Evolutionary conservation across 106 monocot species (phyloP).

Genomic region (Dioscorea dumetorum): DNA sequence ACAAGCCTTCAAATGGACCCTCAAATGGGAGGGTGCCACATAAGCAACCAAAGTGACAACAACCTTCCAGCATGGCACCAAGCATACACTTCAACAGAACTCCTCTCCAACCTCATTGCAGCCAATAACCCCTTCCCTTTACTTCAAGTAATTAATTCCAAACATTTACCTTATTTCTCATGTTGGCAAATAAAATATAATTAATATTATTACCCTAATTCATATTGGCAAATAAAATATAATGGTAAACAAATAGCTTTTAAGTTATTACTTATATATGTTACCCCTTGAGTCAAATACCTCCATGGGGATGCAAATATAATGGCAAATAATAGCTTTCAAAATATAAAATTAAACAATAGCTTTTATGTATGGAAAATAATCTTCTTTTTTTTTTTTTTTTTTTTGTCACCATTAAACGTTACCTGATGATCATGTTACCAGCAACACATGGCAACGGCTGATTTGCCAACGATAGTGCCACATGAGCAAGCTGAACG

Average conservation of each 20-base stretch:
- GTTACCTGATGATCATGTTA: background rate
- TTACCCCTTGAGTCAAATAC: no score
- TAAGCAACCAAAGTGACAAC: slow-evolving; percentile 14
- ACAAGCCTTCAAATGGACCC: slow-evolving; percentile 21
- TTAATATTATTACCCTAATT: no score
- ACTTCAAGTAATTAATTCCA: slow-evolving; percentile 20
- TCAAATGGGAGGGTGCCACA: slow-evolving; percentile 12
- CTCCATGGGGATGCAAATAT: no score
- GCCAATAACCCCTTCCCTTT: slow-evolving; percentile 23
- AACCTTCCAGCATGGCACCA: slow-evolving; percentile 34
- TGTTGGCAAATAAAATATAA: background rate
- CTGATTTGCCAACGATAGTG: slow-evolving; percentile 10
- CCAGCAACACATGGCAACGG: slow-evolving; percentile 20
- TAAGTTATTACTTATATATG: no score
- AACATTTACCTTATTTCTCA: background rate
- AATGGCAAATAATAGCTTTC: no score
- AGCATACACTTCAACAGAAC: slow-evolving; percentile 40
- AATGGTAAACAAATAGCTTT: no score
- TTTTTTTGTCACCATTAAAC: background rate
- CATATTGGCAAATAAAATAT: no score
- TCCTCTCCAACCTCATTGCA: slow-evolving; percentile 43
- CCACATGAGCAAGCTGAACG: slow-evolving; percentile 9
- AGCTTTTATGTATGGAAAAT: background rate
- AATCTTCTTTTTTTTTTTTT: background rate
- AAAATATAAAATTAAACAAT: no score